Evolutionary conservation across 2,329 filamentous ascomycete species (phyloP).

Genomic region (Trichoderma guizhouense): DNA sequence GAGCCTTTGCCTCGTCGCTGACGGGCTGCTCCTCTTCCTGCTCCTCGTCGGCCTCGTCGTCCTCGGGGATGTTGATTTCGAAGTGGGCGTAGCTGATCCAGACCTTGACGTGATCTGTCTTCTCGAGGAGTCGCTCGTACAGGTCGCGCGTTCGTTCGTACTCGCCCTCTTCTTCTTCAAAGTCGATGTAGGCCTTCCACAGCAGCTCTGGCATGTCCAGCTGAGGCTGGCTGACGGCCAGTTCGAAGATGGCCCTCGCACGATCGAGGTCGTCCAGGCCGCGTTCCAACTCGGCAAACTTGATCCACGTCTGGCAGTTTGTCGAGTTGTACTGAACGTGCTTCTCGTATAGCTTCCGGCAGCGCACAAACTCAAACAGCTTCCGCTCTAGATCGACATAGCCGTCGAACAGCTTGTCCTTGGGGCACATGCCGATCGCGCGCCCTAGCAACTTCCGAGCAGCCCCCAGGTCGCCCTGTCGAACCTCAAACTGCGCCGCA

Average conservation of each 20-base stretch:
- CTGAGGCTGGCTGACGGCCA: conserved; percentile 76
- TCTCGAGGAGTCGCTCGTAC: conserved; percentile 86
- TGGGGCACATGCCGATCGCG: conserved; percentile 90
- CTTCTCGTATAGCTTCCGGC: conserved; percentile 88
- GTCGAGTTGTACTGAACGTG: conserved; percentile 88
- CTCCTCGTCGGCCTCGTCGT: conserved; percentile 55
- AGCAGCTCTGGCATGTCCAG: conserved; percentile 97
- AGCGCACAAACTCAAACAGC: conserved; percentile 89
- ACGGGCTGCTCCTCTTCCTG: conserved; percentile 62
- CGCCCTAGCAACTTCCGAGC: conserved; percentile 87
- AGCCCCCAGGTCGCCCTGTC: conserved; percentile 73
- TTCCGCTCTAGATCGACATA: conserved; percentile 93
- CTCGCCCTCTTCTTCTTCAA: conserved; percentile 92
- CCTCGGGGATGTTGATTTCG: conserved; percentile 88
- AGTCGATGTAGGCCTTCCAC: conserved; percentile 98
- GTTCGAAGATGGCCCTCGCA: conserved; percentile 84
- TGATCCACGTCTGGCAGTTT: conserved; percentile 93
- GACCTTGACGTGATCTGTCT: conserved; percentile 98
- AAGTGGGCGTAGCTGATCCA: conserved; percentile 99
- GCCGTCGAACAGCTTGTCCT: conserved; percentile 89
- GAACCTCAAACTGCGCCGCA: conserved; percentile 89
- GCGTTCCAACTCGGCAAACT: conserved; percentile 89
- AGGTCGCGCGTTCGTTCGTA: conserved; percentile 77
- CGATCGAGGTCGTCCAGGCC: conserved; percentile 87
- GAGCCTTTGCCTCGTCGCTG: conserved; percentile 77